A percentile compares a stretch with the other conserved stretches of the same genome.
Conservation (phyloP, 106 monocot species). For the Alisma plantagoaquatica region DNA sequence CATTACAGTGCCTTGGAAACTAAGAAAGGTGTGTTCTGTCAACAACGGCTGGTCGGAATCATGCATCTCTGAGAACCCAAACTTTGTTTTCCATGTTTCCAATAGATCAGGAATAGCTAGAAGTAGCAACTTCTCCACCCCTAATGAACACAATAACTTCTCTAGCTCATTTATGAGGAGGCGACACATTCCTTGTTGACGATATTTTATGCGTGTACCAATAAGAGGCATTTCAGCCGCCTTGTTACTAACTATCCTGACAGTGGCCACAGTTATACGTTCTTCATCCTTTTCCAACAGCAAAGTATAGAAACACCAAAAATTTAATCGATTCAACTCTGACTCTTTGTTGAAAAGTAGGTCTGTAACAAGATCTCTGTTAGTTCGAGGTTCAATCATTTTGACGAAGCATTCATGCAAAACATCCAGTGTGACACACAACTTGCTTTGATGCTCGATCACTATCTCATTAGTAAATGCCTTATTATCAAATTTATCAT, state of each 20-base stretch:
- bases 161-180: conserved; percentile 49
- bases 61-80: conserved; percentile 37
- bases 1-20: conserved; percentile 38
- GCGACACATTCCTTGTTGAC: conserved; percentile 49
- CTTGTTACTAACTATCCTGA: conserved; percentile 53
- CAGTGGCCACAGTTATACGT: conserved; percentile 49
- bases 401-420: conserved; percentile 48
- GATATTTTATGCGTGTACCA: conserved; percentile 35
- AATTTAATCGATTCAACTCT: conserved; percentile 55
- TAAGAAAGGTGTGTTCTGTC: conserved; percentile 22
- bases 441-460: too few species aligned
- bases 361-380: conserved; percentile 40
- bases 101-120: conserved; percentile 53
- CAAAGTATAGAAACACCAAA: conserved; percentile 77
- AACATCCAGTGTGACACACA: conserved; percentile 43
- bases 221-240: conserved; percentile 66
- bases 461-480: too few species aligned
- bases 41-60: conserved; percentile 29
- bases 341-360: conserved; percentile 29
- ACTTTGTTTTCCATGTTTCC: conserved; percentile 43
- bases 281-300: conserved; percentile 57
- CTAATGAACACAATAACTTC: conserved; percentile 46
- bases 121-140: conserved; percentile 40
- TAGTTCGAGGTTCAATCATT: conserved; percentile 33
- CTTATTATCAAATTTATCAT: too few species aligned